Percentiles rank a stretch among this genome's conserved stretches.
Evolutionary conservation across 345 rosid genomes (phyloP).

Genomic region (Citrus australasica): DNA sequence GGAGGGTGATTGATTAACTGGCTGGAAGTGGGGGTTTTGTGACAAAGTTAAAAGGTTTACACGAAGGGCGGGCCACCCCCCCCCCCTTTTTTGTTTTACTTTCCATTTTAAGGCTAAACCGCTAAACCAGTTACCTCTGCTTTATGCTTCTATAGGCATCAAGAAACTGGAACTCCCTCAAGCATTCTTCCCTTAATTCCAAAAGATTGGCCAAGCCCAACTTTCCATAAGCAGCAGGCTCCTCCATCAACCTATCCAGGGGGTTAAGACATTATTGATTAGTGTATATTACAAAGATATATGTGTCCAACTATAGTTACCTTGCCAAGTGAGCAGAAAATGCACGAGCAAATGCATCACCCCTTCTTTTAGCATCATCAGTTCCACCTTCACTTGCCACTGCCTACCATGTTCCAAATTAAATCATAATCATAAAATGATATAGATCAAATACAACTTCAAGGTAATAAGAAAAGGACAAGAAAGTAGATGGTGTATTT

Average conservation of each 20-base stretch:
- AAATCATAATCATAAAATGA: conserved; percentile 1
- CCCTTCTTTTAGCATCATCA: conserved; percentile 95
- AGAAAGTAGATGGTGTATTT: background rate
- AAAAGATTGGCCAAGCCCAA: conserved; percentile 95
- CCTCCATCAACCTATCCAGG: conserved; percentile 82
- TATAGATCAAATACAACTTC: background rate
- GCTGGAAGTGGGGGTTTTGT: background rate
- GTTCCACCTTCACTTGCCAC: conserved; percentile 99
- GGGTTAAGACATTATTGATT: conserved; percentile 9
- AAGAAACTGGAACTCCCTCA: conserved; percentile 92
- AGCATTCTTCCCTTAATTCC: conserved; percentile 96
- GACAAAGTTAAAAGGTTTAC: background rate
- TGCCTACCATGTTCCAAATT: conserved; percentile 53
- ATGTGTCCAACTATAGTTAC: conserved; percentile 29
- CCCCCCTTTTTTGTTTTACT: background rate
- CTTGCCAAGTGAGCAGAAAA: conserved; percentile 99
- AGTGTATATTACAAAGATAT: background rate
- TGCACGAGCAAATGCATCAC: conserved; percentile 98
- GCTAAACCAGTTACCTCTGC: conserved; percentile 53
- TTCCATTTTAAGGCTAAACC: background rate
- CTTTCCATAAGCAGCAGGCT: conserved; percentile 98
- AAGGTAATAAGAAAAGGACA: background rate
- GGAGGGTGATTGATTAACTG: background rate
- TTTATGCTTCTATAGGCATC: conserved; percentile 98
- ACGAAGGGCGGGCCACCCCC: background rate